Evolutionary conservation across 768 basidiomycete species (phyloP).

Genomic region (Rhodotorula babjevae): DNA sequence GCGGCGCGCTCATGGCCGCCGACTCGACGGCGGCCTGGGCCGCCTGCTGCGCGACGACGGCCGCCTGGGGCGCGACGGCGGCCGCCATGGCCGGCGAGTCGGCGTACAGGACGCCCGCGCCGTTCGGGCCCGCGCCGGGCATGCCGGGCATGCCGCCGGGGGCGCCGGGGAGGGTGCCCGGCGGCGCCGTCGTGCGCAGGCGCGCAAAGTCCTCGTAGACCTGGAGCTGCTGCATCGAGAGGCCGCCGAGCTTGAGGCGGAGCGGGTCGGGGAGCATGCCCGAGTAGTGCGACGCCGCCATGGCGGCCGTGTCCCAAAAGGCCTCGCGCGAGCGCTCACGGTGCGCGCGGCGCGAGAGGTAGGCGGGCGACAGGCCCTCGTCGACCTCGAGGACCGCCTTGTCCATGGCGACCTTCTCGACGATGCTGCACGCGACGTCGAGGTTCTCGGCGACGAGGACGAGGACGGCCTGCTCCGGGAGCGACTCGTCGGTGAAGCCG

Average conservation of each 20-base stretch:
- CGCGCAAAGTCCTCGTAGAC: conserved; percentile 95
- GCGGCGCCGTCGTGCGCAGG: conserved; percentile 10
- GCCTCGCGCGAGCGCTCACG: conserved; percentile 66
- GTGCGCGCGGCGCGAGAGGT: conserved; percentile 76
- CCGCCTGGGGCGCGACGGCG: conserved; percentile 8
- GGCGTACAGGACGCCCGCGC: conserved; percentile 18
- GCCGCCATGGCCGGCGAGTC: conserved; percentile 35
- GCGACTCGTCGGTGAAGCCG: conserved; percentile 82
- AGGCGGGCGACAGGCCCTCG: conserved; percentile 74
- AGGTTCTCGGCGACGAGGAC: conserved; percentile 86
- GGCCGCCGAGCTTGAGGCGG: conserved; percentile 73
- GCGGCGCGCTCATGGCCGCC: conserved; percentile 59
- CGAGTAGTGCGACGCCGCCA: conserved; percentile 63
- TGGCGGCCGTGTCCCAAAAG: conserved; percentile 82
- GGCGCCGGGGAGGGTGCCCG: no score
- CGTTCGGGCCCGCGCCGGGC: conserved; percentile 27
- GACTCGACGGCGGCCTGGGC: conserved; percentile 24
- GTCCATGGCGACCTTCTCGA: conserved; percentile 97
- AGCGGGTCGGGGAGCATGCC: conserved; percentile 77
- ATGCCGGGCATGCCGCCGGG: background rate
- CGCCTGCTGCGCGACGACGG: background rate
- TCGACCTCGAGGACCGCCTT: conserved; percentile 88
- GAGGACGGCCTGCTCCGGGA: conserved; percentile 70
- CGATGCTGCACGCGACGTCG: conserved; percentile 85
- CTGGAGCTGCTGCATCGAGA: conserved; percentile 71